Conservation (phyloP, 805 yeast genomes). For the Metschnikowia picachoensis region DNA sequence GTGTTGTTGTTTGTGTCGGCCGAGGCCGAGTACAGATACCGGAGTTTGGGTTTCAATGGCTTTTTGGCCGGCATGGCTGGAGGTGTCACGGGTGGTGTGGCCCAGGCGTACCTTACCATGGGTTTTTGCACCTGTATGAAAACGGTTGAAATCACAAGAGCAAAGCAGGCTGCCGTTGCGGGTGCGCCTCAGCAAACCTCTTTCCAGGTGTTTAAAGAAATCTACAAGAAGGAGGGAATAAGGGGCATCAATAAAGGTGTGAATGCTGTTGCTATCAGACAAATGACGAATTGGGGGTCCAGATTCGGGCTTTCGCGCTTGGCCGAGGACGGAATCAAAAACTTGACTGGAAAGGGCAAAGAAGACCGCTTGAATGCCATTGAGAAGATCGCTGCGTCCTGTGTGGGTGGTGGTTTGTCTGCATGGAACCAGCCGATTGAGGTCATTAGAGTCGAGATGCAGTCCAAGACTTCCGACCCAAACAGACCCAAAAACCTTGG, state of each 20-base stretch:
- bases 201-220: conserved; percentile 81
- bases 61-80: conserved; percentile 91
- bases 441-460: conserved; percentile 97
- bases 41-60: conserved; percentile 54
- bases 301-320: conserved; percentile 90
- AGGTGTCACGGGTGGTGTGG: conserved; percentile 94
- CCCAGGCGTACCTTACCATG: conserved; percentile 94
- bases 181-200: conserved; percentile 71
- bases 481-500: conserved; percentile 90
- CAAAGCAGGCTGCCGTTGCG: conserved; percentile 60
- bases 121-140: conserved; percentile 99
- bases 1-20: conserved; percentile 88
- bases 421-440: conserved; percentile 99
- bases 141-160: conserved; percentile 94
- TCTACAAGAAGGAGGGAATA: conserved; percentile 82
- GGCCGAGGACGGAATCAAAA: conserved; percentile 81
- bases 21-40: conserved; percentile 81
- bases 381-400: conserved; percentile 83
- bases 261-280: conserved; percentile 98
- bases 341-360: conserved; percentile 51
- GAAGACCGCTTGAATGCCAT: conserved; percentile 61
- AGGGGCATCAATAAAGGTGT: conserved; percentile 97
- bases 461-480: conserved; percentile 89
- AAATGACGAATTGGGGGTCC: conserved; percentile 99
- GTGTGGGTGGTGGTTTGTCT: conserved; percentile 93